A percentile compares a stretch with the other conserved stretches of the same genome.
phyloP scores from a whole-genome alignment of 495 filamentous ascomycete genomes.

The Parachaetomium inaequale region DNA sequence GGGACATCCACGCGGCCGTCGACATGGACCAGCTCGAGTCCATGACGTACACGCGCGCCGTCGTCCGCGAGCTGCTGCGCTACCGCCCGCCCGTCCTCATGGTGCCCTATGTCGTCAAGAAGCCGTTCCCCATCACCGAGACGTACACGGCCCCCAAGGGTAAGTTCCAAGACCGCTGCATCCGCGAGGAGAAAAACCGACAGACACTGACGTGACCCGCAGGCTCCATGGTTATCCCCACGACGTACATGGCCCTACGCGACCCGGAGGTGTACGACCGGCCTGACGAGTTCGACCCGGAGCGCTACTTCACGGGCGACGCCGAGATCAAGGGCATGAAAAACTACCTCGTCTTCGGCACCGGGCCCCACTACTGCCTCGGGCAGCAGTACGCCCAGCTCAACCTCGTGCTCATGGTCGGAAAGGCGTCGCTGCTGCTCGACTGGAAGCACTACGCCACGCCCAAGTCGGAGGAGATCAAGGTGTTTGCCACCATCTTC shows the following conservation, averaged over 20 bases:
- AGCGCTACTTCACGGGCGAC: conserved; percentile 86
- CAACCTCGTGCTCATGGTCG: conserved; percentile 87
- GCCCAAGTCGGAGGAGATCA: conserved; percentile 81
- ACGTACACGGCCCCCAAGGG: conserved; percentile 86
- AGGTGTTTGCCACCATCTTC: conserved; percentile 98
- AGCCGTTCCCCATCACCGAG: conserved; percentile 86
- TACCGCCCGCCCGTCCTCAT: conserved; percentile 97
- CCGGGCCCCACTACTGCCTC: conserved; percentile 93
- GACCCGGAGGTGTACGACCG: conserved; percentile 90
- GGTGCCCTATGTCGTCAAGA: conserved; percentile 95
- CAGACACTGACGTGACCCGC: neutral
- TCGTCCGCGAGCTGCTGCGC: conserved; percentile 88
- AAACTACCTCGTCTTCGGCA: conserved; percentile 97
- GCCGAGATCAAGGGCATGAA: conserved; percentile 84
- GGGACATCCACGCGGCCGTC: conserved; percentile 66
- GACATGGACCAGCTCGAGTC: conserved; percentile 82
- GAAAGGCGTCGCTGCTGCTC: conserved; percentile 85
- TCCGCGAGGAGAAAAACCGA: neutral
- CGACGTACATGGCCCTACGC: conserved; percentile 83
- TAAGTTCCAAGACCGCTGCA: conserved; percentile 19
- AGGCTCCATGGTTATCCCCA: conserved; percentile 83
- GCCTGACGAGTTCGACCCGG: conserved; percentile 84
- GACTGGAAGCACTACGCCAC: conserved; percentile 90
- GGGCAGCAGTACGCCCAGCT: conserved; percentile 91
- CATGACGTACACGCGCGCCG: conserved; percentile 86